phyloP scores from a whole-genome alignment of 2,329 filamentous ascomycete species.

The Sporothrix dimorphospora region DNA sequence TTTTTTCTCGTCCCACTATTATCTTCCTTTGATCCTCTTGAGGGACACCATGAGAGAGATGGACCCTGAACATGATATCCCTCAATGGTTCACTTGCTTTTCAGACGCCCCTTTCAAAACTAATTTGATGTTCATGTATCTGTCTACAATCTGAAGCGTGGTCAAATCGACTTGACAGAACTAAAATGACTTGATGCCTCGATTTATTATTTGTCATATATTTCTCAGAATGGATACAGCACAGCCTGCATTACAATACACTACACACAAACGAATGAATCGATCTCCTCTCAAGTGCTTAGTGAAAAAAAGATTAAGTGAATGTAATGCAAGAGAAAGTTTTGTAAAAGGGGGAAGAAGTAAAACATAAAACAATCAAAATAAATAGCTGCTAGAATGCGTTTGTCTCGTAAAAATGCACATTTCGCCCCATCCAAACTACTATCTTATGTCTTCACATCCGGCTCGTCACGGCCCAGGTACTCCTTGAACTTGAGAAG shows the following conservation, averaged over 20 bases:
- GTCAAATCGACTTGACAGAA: too few relatives aligned
- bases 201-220: not conserved
- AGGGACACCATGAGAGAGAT: conserved; percentile 7
- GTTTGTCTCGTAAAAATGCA: conserved; percentile 18
- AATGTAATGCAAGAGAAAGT: not conserved
- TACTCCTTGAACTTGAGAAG: conserved; percentile 93
- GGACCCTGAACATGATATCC: conserved; percentile 7
- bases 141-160: too few relatives aligned
- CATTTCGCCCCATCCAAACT: not conserved
- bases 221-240: not conserved
- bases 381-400: conserved; percentile 4
- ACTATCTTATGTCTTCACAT: conserved; percentile 81
- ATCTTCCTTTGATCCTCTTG: not conserved
- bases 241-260: not conserved
- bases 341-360: not conserved
- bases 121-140: not conserved
- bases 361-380: not conserved
- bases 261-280: not conserved
- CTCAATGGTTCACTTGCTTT: not conserved
- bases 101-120: not conserved
- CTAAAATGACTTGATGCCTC: too few relatives aligned
- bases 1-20: not conserved
- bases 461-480: conserved; percentile 87
- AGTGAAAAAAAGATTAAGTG: not conserved
- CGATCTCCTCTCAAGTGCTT: not conserved